Evolutionary conservation across 2,329 filamentous ascomycete genomes (phyloP), one percentile per base, ranked within the genome.

Genomic region (Parascedosporium putredinis): DNA sequence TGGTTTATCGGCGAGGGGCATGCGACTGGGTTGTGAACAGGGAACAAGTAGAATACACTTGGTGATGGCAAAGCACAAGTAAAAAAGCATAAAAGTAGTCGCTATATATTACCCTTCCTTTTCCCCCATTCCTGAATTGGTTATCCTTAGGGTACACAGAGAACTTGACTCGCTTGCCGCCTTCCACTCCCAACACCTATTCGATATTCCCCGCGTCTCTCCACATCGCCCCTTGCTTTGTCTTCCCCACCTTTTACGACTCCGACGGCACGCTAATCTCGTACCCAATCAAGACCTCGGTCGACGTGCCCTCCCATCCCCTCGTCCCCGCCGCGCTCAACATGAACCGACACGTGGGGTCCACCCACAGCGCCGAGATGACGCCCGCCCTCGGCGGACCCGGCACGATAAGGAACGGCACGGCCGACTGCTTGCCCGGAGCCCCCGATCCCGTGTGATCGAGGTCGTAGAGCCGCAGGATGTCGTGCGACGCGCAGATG

Each of bases 391-490:
- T 64, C 0, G 80, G 80, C 0, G 80, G 93, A 0, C 93, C 93
- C 0, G 93, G 93, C 22, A 98, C 84, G 56, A 98, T 96, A n/a
- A 95, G 76, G 65, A 97, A 98, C 0, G 93, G 93, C 0, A 95
- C 88, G 0, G 84, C 83, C 14, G 33, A 25, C 24, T 36, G 24
- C 34, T 29, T 42, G 23, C 31, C 24, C 34, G 25, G 22, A n/a
- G 44, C 25, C 24, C 25, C 44, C 20, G 45, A 31, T 7, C 31
- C 45, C 0, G 87, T 86, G 61, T 88, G 84, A 43, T 81, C 80
- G 16, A 97, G 72, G 61, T 98, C 93, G 63, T 97, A 98, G 0
- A 98, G 76, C 3, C 93, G 81, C 12, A 98, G 75, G 57, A 97
- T 97, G 60, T 97, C 91, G 61, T 95, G 85, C 0, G 87, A 94